phyloP scores from a whole-genome alignment of 768 basidiomycete genomes.

The Omphalotus guepiniiformis region DNA sequence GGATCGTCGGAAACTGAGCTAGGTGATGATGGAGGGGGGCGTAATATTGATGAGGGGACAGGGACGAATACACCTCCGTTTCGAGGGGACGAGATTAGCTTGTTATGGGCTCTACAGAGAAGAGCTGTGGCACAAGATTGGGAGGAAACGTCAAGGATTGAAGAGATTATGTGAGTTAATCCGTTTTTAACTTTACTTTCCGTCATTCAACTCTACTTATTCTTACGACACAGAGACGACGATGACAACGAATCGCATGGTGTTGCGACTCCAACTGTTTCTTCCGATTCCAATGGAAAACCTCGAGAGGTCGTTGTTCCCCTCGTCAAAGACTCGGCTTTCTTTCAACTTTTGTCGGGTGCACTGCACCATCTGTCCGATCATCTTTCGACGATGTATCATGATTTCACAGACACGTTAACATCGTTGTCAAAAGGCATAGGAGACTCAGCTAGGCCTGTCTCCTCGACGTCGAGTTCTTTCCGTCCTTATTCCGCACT shows the following conservation, averaged over 20 bases:
- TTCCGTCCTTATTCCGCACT: conserved; percentile 45
- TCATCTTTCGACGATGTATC: conserved; percentile 48
- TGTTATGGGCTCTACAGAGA: conserved; percentile 9
- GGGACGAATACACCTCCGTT: background rate
- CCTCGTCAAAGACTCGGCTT: conserved; percentile 73
- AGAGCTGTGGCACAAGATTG: background rate
- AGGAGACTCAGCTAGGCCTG: conserved; percentile 37
- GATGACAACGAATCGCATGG: background rate
- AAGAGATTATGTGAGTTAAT: background rate
- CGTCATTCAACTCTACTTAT: background rate
- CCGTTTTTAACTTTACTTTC: background rate
- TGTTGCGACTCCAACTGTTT: background rate
- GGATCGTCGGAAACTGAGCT: conserved; percentile 9
- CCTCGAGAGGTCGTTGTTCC: conserved; percentile 65
- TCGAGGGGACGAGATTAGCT: background rate
- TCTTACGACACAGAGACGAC: background rate
- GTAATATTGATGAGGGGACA: background rate
- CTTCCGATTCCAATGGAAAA: background rate
- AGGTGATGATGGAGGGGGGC: background rate
- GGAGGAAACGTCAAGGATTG: conserved; percentile 2
- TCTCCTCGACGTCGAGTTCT: conserved; percentile 31
- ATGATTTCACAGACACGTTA: conserved; percentile 43
- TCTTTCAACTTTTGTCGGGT: conserved; percentile 70
- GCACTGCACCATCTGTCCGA: conserved; percentile 49
- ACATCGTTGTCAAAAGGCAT: conserved; percentile 33